These are phyloP conservation scores for Didymella segeticola DNA, from an alignment of 2,329 filamentous ascomycete genomes.

Conservation along the genomic window DNA sequence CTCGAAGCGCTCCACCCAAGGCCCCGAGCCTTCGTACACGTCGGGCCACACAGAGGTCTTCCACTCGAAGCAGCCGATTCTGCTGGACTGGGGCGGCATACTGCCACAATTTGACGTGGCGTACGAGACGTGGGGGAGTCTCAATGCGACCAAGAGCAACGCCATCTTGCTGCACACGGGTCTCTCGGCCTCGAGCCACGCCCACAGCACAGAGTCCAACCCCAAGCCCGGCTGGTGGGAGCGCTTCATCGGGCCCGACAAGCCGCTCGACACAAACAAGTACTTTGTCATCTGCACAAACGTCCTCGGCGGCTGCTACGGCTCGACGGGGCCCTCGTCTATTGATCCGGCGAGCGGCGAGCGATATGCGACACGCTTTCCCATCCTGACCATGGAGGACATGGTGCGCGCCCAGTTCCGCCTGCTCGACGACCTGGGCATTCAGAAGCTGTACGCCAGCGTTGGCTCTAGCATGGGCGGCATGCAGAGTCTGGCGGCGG, in stretches of 20 bases:
- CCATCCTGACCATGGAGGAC: slow-evolving; percentile 93
- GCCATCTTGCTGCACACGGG: slow-evolving; percentile 93
- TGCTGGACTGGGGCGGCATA: slow-evolving; percentile 95
- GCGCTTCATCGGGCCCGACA: slow-evolving; percentile 90
- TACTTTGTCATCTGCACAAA: slow-evolving; percentile 97
- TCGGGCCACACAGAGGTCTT: slow-evolving; percentile 82
- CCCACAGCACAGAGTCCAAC: slow-evolving; percentile 87
- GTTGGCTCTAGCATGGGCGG: slow-evolving; percentile 98
- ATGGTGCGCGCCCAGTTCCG: slow-evolving; percentile 97
- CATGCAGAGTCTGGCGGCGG: slow-evolving; percentile 93
- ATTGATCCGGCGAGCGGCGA: slow-evolving; percentile 87
- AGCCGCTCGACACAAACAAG: slow-evolving; percentile 85
- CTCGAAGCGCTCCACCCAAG: slow-evolving; percentile 70
- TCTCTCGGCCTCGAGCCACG: slow-evolving; percentile 95
- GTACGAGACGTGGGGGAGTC: slow-evolving; percentile 88
- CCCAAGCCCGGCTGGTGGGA: slow-evolving; percentile 97
- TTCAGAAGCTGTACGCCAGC: slow-evolving; percentile 83
- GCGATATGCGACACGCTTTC: slow-evolving; percentile 91
- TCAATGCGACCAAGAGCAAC: slow-evolving; percentile 84
- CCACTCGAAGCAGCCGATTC: slow-evolving; percentile 74
- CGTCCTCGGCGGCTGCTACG: slow-evolving; percentile 93
- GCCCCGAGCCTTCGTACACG: slow-evolving; percentile 94
- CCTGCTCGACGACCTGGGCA: slow-evolving; percentile 78
- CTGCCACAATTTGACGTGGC: slow-evolving; percentile 87
- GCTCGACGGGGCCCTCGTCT: slow-evolving; percentile 88